A percentile compares a stretch with the other conserved stretches of the same genome.
Evolutionary conservation across 495 filamentous ascomycete species (phyloP).

Genomic region (Antarctomyces pellizariae): DNA sequence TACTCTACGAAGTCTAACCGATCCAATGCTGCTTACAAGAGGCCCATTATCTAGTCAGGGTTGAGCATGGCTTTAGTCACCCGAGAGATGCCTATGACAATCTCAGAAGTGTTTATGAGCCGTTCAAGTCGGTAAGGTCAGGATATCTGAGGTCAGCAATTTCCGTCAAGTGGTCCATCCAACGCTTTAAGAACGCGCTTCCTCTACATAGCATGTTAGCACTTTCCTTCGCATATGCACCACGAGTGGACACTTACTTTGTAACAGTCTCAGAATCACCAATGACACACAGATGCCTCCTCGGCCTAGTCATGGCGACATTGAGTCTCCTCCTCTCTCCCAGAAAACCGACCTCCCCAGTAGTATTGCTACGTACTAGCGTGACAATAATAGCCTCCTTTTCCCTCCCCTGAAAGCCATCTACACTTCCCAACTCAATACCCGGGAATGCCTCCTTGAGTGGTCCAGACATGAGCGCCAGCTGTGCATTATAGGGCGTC

Average conservation of each 20-base stretch:
- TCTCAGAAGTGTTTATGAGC: too few species aligned
- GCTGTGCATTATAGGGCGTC: slow-evolving; percentile 81
- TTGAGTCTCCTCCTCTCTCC: slow-evolving; percentile 85
- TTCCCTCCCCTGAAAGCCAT: slow-evolving; percentile 92
- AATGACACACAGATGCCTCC: slow-evolving; percentile 70
- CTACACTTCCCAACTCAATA: slow-evolving; percentile 81
- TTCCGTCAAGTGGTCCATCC: slow-evolving; percentile 78
- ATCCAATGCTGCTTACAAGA: too few species aligned
- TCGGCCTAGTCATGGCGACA: slow-evolving; percentile 88
- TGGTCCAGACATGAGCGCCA: slow-evolving; percentile 46
- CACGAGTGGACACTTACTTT: slow-evolving; percentile 31
- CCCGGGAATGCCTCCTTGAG: slow-evolving; percentile 62
- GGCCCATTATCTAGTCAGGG: too few species aligned
- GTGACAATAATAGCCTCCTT: slow-evolving; percentile 89
- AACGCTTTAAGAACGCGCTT: slow-evolving; percentile 59
- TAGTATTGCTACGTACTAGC: slow-evolving; percentile 70
- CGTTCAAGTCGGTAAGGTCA: slow-evolving; percentile 31
- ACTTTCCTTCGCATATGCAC: not conserved
- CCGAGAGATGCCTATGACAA: too few species aligned
- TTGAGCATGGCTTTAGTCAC: too few species aligned
- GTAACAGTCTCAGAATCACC: slow-evolving; percentile 85
- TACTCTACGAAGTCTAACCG: too few species aligned
- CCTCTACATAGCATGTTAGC: slow-evolving; percentile 25
- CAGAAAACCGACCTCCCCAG: slow-evolving; percentile 78
- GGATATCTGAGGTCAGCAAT: slow-evolving; percentile 70